These are phyloP conservation scores for Cucumis variabilis DNA, from an alignment of 331 rosid genomes.

Conservation along the genomic window DNA sequence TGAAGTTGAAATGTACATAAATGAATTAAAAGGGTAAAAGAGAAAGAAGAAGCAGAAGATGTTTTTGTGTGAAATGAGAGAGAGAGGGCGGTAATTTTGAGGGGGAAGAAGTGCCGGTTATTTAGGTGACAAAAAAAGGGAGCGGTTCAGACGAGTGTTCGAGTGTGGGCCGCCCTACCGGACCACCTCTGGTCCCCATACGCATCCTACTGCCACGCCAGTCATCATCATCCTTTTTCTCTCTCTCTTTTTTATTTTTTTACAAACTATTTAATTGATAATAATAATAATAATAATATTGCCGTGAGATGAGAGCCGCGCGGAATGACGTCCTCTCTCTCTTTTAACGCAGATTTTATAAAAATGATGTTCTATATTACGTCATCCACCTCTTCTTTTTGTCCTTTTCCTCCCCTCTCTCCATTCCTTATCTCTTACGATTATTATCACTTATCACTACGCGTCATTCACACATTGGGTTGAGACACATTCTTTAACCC, in stretches of 20 bases:
- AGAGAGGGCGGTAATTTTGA: slow-evolving; percentile 27
- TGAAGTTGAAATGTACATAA: too few relatives aligned
- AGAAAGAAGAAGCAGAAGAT: background rate
- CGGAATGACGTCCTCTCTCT: slow-evolving; percentile 8
- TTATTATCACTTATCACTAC: too few relatives aligned
- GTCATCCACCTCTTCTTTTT: slow-evolving; percentile 25
- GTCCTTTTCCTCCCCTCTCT: background rate
- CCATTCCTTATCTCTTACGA: too few relatives aligned
- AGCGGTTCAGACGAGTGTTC: slow-evolving; percentile 29
- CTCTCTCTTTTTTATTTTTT: too few relatives aligned
- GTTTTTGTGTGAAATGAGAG: background rate
- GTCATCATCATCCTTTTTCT: slow-evolving; percentile 4
- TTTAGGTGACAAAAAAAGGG: background rate
- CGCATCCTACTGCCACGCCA: slow-evolving; percentile 31
- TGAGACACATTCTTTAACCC: too few relatives aligned
- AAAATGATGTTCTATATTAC: background rate
- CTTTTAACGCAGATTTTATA: too few relatives aligned
- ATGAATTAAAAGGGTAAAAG: too few relatives aligned
- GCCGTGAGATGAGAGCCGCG: slow-evolving; percentile 17
- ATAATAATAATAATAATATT: background rate
- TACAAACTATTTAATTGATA: background rate
- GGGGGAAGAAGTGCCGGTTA: slow-evolving; percentile 31
- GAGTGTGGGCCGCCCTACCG: slow-evolving; percentile 23
- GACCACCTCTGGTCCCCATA: slow-evolving; percentile 26
- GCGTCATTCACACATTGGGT: too few relatives aligned